Evolutionary conservation across 75 land plant genomes (phyloP), one percentile per base, ranked within the genome.

Genomic region (Pinus tabuliformis): DNA sequence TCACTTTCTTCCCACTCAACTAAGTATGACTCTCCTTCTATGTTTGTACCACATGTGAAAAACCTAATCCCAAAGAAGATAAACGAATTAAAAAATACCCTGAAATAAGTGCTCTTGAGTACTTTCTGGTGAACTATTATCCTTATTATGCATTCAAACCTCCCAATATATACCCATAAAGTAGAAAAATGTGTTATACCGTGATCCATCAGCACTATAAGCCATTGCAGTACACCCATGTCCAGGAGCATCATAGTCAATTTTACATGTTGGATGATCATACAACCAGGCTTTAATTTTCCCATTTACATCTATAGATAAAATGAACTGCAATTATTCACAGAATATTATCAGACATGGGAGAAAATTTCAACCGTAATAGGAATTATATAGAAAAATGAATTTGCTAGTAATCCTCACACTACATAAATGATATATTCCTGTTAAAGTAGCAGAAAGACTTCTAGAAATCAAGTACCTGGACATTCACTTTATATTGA

Each of bases 231-330:
- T 92, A 77, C 91, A 94, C 88, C 91, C 92, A 37, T 56, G 90
- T 18, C 97, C 95, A 56, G 95, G 97, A 59, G 95, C 97, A 84
- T 92, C 92, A 81, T 94, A 94, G 62, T 94, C 95, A 58, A 94
- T 95, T 78, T 95, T 86, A 62, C 95, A 92, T 59, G 91, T 95
- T 79, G 83, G 8, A 64, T 71, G 70, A 78, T 94, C 95, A 85
- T 94, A 94, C 6, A 94, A 80, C 97, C 97, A 94, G 56, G 95
- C 97, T 81, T 94, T 94, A 49, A 94, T 94, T 75, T 94, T 94
- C 20, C 97, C 97, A 81, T 94, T 92, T 56, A 86, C 85, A 24
- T 95, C 95, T n/a, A 95, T 94, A 42, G 97, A 94, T 76, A 94
- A 92, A 4, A 94, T 92, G 75, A 94, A 33, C 97, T 94, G 89